Percentiles rank a stretch among this genome's conserved stretches.
Conservation (phyloP, 1,284 basidiomycete genomes). For the Clitocybe nebularis region DNA sequence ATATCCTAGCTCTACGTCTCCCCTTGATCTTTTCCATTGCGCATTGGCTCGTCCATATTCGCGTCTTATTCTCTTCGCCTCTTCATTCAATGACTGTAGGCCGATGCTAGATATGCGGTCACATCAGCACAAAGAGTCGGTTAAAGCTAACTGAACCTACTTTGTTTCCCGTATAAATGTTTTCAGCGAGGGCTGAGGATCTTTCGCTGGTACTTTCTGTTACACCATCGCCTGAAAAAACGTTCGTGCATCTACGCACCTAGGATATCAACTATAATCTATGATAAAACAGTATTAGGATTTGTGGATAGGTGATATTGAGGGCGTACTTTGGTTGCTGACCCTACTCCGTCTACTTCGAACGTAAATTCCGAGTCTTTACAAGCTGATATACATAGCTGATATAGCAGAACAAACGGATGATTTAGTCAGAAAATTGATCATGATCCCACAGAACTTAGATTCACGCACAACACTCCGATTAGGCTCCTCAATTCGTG, state of each 20-base stretch:
- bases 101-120: too few relatives aligned
- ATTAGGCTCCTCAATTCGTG: not conserved
- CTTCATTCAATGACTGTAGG: too few relatives aligned
- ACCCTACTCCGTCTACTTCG: constrained; percentile 1
- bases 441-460: not conserved
- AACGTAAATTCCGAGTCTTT: not conserved
- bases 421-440: not conserved
- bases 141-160: too few relatives aligned
- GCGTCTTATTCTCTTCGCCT: too few relatives aligned
- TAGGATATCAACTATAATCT: not conserved
- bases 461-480: not conserved
- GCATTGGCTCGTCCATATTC: too few relatives aligned
- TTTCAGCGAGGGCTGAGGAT: constrained; percentile 1
- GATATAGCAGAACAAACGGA: not conserved
- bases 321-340: not conserved
- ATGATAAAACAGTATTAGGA: not conserved
- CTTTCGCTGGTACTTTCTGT: not conserved
- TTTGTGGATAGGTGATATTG: not conserved
- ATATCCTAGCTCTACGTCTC: too few relatives aligned
- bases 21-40: too few relatives aligned
- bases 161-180: not conserved
- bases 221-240: not conserved
- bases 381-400: constrained; percentile 5
- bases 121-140: too few relatives aligned
- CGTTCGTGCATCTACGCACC: not conserved